Evolutionary conservation across 2,329 filamentous ascomycete genomes (phyloP).

Genomic region (Penicillium sp.): DNA sequence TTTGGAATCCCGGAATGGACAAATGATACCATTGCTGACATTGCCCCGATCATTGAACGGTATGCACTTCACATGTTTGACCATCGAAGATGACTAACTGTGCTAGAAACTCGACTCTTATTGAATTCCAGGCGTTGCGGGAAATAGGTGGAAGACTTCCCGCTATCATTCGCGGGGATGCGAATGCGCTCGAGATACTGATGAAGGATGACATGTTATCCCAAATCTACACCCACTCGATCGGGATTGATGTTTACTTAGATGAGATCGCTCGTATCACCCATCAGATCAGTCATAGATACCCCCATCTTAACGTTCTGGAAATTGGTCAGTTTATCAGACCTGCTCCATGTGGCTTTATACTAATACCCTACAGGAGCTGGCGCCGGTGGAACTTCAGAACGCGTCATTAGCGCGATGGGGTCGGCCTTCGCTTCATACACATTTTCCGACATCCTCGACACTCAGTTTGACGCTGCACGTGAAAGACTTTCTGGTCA

Average conservation of each 20-base stretch:
- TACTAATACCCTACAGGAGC: constrained; percentile 13
- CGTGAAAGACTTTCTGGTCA: constrained; percentile 30
- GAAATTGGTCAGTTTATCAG: constrained; percentile 34
- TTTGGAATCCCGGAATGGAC: constrained; percentile 14
- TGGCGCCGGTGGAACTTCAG: constrained; percentile 16
- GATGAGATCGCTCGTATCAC: constrained; percentile 30
- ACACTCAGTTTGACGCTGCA: constrained; percentile 45
- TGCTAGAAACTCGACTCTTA: constrained; percentile 4
- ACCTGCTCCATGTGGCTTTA: neutral
- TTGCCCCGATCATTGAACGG: constrained; percentile 13
- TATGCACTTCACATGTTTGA: neutral
- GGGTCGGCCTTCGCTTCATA: constrained; percentile 39
- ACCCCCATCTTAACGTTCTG: constrained; percentile 48
- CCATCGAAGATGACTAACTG: neutral
- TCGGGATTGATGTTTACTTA: constrained; percentile 26
- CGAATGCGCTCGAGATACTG: constrained; percentile 42
- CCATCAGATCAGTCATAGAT: constrained; percentile 41
- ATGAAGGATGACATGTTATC: constrained; percentile 37
- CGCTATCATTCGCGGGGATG: constrained; percentile 35
- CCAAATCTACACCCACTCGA: constrained; percentile 33
- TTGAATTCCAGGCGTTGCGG: constrained; percentile 14
- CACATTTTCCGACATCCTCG: constrained; percentile 50
- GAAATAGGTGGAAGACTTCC: constrained; percentile 38
- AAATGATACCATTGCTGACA: constrained; percentile 10
- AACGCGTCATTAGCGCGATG: constrained; percentile 12